A percentile compares a stretch with the other conserved stretches of the same genome.
Evolutionary conservation across 2,329 filamentous ascomycete genomes (phyloP).

Genomic region (Curvularia lunata): DNA sequence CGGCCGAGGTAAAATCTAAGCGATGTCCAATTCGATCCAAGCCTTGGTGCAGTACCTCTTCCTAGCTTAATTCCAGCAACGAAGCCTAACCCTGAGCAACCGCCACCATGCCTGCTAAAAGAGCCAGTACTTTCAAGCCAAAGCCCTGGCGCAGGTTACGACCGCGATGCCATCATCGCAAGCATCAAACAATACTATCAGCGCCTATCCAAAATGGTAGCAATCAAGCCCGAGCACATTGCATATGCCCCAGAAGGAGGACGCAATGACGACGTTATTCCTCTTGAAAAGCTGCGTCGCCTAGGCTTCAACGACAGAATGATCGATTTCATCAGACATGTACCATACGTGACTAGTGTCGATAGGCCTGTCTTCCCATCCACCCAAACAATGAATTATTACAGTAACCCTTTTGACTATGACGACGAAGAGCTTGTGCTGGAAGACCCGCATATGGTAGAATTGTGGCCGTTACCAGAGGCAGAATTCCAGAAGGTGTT

Average conservation of each 20-base stretch:
- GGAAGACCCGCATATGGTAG: not conserved
- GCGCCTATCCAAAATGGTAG: slow-evolving; percentile 1
- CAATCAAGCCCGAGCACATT: not conserved
- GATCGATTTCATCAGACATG: not conserved
- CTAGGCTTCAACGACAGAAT: slow-evolving; percentile 1
- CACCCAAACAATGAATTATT: not conserved
- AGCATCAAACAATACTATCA: not conserved
- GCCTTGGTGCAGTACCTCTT: not conserved
- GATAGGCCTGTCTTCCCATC: not conserved
- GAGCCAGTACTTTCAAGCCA: too few relatives aligned
- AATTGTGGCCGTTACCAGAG: too few relatives aligned
- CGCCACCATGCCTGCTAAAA: not conserved
- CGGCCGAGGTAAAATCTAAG: too few relatives aligned
- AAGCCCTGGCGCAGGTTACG: not conserved
- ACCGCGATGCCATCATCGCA: slow-evolving; percentile 1
- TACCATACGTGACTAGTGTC: not conserved
- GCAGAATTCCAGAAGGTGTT: too few relatives aligned
- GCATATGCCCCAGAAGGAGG: not conserved
- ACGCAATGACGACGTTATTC: not conserved
- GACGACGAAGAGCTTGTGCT: not conserved
- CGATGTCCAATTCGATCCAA: too few relatives aligned
- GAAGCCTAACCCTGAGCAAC: not conserved
- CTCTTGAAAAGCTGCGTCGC: not conserved
- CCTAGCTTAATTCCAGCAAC: not conserved
- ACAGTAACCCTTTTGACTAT: not conserved